A percentile compares a stretch with the other conserved stretches of the same genome.
phyloP scores from a whole-genome alignment of 2,329 filamentous ascomycete species.

The Trichoderma brevicompactum region DNA sequence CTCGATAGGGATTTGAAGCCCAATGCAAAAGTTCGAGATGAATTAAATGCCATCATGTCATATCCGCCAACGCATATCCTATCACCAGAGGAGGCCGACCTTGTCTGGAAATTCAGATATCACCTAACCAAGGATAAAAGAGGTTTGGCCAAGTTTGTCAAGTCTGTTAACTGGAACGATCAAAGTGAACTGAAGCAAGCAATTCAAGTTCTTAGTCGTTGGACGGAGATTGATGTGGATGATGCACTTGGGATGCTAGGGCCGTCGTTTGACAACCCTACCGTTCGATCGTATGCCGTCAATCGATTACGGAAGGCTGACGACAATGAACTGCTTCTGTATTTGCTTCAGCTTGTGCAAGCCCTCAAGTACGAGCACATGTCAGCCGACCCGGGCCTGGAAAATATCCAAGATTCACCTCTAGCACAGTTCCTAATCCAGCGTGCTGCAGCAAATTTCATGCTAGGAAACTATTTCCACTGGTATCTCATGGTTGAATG shows the following conservation, averaged over 20 bases:
- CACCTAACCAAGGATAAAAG: constrained; percentile 91
- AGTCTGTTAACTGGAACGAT: constrained; percentile 94
- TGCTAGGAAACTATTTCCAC: constrained; percentile 91
- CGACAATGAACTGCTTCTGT: constrained; percentile 87
- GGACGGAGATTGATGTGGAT: constrained; percentile 96
- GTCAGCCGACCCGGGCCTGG: constrained; percentile 58
- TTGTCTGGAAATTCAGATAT: constrained; percentile 97
- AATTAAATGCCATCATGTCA: constrained; percentile 86
- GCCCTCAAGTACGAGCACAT: constrained; percentile 92
- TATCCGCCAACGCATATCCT: constrained; percentile 91
- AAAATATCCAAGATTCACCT: constrained; percentile 75
- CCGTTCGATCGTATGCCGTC: constrained; percentile 91
- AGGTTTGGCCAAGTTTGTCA: constrained; percentile 94
- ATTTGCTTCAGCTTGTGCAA: constrained; percentile 92
- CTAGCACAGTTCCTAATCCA: constrained; percentile 87
- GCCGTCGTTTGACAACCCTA: constrained; percentile 85
- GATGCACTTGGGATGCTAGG: constrained; percentile 93
- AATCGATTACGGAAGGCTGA: constrained; percentile 89
- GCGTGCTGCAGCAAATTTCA: constrained; percentile 84
- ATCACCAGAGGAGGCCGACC: constrained; percentile 88
- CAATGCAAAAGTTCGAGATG: constrained; percentile 92
- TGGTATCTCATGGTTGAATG: constrained; percentile 99
- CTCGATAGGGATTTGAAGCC: constrained; percentile 94
- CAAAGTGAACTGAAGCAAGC: constrained; percentile 84
- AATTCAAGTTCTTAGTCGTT: constrained; percentile 85